Base-by-base conservation (phyloP, 805 yeast genomes). In the Kuraishia ogatae region DNA sequence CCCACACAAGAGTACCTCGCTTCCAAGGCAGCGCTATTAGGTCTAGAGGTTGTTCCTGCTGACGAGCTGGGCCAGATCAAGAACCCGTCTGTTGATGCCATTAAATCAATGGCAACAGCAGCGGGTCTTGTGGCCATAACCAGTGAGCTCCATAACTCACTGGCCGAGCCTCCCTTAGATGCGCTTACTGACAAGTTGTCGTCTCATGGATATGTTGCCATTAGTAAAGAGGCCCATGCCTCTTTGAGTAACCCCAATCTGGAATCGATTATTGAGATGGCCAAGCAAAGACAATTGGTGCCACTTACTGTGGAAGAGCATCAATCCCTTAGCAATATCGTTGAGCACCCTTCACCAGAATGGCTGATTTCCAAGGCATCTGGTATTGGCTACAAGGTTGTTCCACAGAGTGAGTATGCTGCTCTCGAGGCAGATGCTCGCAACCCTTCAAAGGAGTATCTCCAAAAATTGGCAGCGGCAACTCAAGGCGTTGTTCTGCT, bases 1-100 rank as follows among this genome's bases (percentile, higher is more conserved):
- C 64, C 64, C 21, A 15, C 57, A 1, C 46, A 29, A 17, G 71
- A 64, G n/a, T 62, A 61, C 50, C 56, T 65, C 5, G 56, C 57
- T 3, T 52, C 64, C 22, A 60, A 58, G 35, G 57, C 67, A 1
- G 23, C 52, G 1, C 48, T 5, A 5, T 46, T 59, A 2, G 68
- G 64, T 22, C 57, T 53, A 3, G 43, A 35, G 43, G 15, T 35
- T 10, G 43, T 35, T 10, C n/a, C 43, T 3, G 13, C 22, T 17
- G 19, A 50, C 3, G 17, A 39, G 49, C 24, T 48, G 15, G 2
- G 20, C 17, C 17, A 17, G 21, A 21, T 35, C 21, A 28, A 39
- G 35, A 29, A 48, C 39, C 55, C 55, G n/a, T 52, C 53, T 20
- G 46, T 15, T 39, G 53, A 52, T 28, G 50, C 23, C 7, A n/a